Percentiles rank a stretch among this genome's conserved stretches.
These are phyloP conservation scores for Scleromitrula shiraiana DNA, from an alignment of 2,329 filamentous ascomycete genomes.

Conservation along the genomic window DNA sequence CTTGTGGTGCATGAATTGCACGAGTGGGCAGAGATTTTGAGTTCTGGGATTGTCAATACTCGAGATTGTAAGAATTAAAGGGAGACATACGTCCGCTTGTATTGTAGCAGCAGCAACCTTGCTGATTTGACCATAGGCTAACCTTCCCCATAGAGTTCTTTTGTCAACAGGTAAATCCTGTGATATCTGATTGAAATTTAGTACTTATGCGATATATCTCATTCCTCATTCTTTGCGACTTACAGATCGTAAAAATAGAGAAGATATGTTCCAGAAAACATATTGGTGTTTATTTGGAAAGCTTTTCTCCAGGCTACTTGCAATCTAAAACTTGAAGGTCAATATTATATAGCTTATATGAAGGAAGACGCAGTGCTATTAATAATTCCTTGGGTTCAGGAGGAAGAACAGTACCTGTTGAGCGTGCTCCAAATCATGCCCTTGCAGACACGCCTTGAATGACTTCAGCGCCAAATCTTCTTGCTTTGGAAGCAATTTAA, in stretches of 20 bases:
- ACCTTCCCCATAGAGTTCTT: constrained; percentile 24
- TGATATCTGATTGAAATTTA: constrained; percentile 19
- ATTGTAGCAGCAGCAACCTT: constrained; percentile 28
- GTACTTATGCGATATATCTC: background rate
- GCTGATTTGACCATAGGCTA: constrained; percentile 25
- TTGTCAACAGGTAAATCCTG: constrained; percentile 22
- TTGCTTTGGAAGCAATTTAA: constrained; percentile 27
- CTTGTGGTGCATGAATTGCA: constrained; percentile 30
- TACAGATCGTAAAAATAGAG: constrained; percentile 28
- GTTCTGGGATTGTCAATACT: constrained; percentile 15
- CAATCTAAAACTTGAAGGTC: constrained; percentile 21
- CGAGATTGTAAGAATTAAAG: background rate
- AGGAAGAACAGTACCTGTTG: constrained; percentile 21
- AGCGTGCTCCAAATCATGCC: constrained; percentile 29
- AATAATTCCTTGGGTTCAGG: background rate
- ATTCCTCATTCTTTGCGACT: background rate
- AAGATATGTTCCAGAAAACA: constrained; percentile 29
- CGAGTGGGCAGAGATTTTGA: constrained; percentile 22
- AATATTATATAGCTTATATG: background rate
- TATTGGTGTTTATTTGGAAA: constrained; percentile 28
- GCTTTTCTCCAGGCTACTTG: constrained; percentile 28
- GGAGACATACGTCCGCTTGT: constrained; percentile 21
- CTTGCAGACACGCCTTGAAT: constrained; percentile 27
- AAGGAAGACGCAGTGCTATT: background rate
- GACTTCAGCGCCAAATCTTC: constrained; percentile 24